phyloP scores from a whole-genome alignment of 1,284 basidiomycete species.

The Moesziomyces aphidis region DNA sequence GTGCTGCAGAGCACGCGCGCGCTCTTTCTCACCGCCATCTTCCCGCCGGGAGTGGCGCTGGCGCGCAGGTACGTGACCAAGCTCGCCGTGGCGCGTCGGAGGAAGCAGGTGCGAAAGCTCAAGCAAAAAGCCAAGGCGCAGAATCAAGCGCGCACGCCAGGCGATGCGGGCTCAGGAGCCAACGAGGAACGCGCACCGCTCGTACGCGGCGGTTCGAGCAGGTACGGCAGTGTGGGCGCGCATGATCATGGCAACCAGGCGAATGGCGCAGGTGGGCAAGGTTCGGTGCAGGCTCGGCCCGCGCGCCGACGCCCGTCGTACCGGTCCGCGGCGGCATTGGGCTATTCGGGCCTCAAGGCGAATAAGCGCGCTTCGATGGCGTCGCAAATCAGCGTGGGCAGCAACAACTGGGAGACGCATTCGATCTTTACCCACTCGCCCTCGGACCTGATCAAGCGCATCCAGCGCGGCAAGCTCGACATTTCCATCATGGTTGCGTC shows the following conservation, averaged over 20 bases:
- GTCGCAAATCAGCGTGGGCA: conserved; percentile 25
- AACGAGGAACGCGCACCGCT: conserved; percentile 19
- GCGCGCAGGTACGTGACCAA: conserved; percentile 46
- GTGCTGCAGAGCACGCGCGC: conserved; percentile 56
- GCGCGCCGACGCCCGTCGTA: conserved; percentile 37
- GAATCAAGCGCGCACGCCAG: background rate
- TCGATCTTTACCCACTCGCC: conserved; percentile 41
- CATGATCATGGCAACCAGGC: conserved; percentile 25
- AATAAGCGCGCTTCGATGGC: conserved; percentile 29
- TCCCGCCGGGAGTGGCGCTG: conserved; percentile 49
- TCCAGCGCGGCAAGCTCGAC: conserved; percentile 56
- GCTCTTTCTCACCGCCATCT: conserved; percentile 56
- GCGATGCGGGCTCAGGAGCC: background rate
- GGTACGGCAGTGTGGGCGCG: conserved; percentile 28
- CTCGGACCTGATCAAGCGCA: conserved; percentile 47
- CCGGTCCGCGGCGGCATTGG: conserved; percentile 31
- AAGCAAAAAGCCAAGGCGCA: conserved; percentile 15
- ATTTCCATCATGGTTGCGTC: conserved; percentile 49
- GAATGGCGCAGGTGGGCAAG: background rate
- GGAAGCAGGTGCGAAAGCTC: conserved; percentile 26
- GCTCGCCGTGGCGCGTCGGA: conserved; percentile 30
- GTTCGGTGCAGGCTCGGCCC: conserved; percentile 11
- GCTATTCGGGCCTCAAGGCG: conserved; percentile 24
- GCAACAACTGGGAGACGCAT: conserved; percentile 42
- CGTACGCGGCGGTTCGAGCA: conserved; percentile 6